These are phyloP conservation scores for Chondrus crispus DNA, from an alignment of 23 red algal species.

Conservation along the genomic window DNA sequence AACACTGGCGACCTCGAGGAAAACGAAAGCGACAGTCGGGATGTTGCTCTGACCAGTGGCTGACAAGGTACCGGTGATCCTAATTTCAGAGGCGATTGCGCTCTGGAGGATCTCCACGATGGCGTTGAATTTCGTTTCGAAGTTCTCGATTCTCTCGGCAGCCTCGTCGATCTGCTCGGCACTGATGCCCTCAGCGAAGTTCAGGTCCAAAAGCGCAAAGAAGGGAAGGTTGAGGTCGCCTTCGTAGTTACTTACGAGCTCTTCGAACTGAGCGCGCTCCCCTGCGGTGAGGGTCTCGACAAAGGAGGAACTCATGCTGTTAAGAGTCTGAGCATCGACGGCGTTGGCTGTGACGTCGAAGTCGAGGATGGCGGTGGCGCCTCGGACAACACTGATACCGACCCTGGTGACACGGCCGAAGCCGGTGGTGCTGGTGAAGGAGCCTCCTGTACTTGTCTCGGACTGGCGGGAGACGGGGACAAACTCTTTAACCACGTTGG, in stretches of 20 bases:
- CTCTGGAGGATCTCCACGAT: background rate
- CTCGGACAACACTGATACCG: background rate
- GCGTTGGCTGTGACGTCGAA: slow-evolving; percentile 34
- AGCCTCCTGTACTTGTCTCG: background rate
- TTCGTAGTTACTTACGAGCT: background rate
- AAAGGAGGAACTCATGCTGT: background rate
- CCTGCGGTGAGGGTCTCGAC: background rate
- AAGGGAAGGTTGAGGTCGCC: background rate
- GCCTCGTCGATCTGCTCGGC: background rate
- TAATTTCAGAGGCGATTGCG: background rate
- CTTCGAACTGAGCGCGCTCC: background rate
- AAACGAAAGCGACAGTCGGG: slow-evolving; percentile 17
- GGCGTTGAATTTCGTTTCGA: background rate
- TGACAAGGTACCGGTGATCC: background rate
- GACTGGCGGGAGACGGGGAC: background rate
- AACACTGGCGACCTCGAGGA: slow-evolving; percentile 21
- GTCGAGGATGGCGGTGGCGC: background rate
- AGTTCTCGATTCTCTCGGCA: background rate
- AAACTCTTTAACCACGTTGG: no score
- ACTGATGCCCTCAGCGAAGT: background rate
- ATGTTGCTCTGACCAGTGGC: slow-evolving; percentile 4
- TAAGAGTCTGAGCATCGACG: background rate
- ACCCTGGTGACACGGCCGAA: background rate
- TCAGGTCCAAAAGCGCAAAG: background rate
- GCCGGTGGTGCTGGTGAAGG: background rate